A percentile compares a stretch with the other conserved stretches of the same genome.
Conservation (phyloP, 2,329 filamentous ascomycete genomes). For the Pyrenophora seminiperda region DNA sequence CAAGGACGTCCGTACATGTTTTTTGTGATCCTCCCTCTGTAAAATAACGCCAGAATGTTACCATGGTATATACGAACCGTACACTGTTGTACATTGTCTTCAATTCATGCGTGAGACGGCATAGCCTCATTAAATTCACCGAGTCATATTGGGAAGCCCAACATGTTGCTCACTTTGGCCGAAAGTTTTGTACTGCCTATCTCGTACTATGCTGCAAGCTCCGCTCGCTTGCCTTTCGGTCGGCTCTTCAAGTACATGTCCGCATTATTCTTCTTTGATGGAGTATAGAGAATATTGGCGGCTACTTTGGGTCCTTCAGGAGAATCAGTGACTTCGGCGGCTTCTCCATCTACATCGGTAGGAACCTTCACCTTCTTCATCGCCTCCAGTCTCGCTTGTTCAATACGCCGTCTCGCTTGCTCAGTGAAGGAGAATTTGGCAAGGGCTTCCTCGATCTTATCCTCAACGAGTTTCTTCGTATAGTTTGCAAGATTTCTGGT, state of each 20-base stretch:
- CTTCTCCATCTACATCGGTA: not conserved
- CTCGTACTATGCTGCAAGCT: constrained; percentile 1
- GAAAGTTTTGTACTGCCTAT: constrained; percentile 2
- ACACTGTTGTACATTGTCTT: not conserved
- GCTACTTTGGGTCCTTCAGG: constrained; percentile 18
- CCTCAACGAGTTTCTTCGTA: constrained; percentile 77
- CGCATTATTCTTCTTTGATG: constrained; percentile 17
- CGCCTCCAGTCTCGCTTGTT: constrained; percentile 10
- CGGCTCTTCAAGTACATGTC: constrained; percentile 27
- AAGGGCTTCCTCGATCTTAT: constrained; percentile 70
- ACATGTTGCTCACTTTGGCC: constrained; percentile 1
- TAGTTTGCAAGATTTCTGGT: constrained; percentile 78
- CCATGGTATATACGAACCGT: not conserved
- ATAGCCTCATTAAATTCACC: not conserved
- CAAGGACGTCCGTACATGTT: constrained; percentile 14
- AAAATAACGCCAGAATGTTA: not conserved
- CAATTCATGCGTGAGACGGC: not conserved
- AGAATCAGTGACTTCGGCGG: constrained; percentile 8
- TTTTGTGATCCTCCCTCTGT: not conserved
- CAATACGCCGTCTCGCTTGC: constrained; percentile 12
- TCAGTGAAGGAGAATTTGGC: constrained; percentile 58
- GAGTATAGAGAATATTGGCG: constrained; percentile 17
- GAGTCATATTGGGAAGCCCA: not conserved
- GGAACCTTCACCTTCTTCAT: constrained; percentile 8
- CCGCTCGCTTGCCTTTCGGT: constrained; percentile 1